phyloP scores from a whole-genome alignment of 345 rosid genomes.

The Mangifera indica region DNA sequence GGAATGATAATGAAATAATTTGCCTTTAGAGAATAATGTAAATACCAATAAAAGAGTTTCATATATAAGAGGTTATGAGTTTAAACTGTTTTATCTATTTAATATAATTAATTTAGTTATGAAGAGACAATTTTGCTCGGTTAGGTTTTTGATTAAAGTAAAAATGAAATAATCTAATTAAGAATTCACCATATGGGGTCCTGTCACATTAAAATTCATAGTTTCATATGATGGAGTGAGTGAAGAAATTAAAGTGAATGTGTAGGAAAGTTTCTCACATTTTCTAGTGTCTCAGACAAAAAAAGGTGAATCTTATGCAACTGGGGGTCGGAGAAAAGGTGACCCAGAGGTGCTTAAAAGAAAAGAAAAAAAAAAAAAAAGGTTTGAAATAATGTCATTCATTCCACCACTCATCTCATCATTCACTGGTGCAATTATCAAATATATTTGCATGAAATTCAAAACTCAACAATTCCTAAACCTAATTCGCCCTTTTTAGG shows the following conservation, averaged over 20 bases:
- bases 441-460: constrained; percentile 42
- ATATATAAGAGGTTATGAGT: too few species aligned
- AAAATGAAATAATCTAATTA: too few species aligned
- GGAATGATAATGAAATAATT: too few species aligned
- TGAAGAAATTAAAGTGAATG: constrained; percentile 9
- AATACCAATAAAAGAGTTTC: too few species aligned
- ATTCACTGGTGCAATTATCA: too few species aligned
- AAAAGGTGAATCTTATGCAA: constrained; percentile 18
- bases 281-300: constrained; percentile 21
- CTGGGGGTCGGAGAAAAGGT: not conserved
- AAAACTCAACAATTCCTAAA: not conserved
- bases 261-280: not conserved
- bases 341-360: constrained; percentile 16
- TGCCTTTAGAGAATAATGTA: too few species aligned
- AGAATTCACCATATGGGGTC: constrained; percentile 13
- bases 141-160: too few species aligned
- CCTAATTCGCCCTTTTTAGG: too few species aligned
- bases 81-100: too few species aligned
- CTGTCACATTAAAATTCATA: constrained; percentile 22
- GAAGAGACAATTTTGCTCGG: too few species aligned
- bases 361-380: too few species aligned
- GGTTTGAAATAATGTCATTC: constrained; percentile 24
- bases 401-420: constrained; percentile 28
- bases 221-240: not conserved
- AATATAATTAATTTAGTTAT: too few species aligned